Conservation (phyloP, 176 grass and related monocot genomes). For the bread wheat (Triticum aestivum) region IWGSC_CS_RefSeq_v2.1 NC_057798.1:542684631-542685130, state of each 20-base stretch:
- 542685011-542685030: background rate
- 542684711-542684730: background rate
- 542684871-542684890: background rate
- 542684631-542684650: background rate
- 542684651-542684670: background rate
- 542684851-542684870: background rate
- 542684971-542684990: background rate
- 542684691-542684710: background rate
- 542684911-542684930: background rate
- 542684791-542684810: background rate
- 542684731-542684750: background rate
- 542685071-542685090: background rate
- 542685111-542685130: background rate
- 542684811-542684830: background rate
- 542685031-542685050: background rate
- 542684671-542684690: background rate
- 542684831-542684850: background rate
- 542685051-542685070: background rate
- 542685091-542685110: conserved; percentile 13
- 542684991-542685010: background rate
- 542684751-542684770: conserved; percentile 2
- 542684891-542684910: background rate
- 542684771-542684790: background rate
- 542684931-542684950: background rate
- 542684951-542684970: background rate